Evolutionary conservation across 164 flowering plant genomes (phyloP).

Genomic region (Santalum album): DNA sequence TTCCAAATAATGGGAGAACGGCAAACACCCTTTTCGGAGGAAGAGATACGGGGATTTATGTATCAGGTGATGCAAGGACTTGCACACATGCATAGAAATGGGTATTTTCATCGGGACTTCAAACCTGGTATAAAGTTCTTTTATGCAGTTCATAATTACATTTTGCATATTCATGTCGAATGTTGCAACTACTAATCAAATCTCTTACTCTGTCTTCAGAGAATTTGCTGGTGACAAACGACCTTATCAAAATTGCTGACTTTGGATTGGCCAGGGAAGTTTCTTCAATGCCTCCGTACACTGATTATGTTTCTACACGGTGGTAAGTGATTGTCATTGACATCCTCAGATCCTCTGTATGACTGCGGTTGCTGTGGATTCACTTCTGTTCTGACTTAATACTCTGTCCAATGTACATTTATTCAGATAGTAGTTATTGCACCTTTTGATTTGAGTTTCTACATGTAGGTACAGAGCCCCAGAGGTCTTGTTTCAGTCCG

Average conservation of each 20-base stretch:
- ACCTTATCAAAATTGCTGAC: constrained; percentile 80
- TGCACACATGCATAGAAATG: constrained; percentile 62
- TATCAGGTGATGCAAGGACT: constrained; percentile 75
- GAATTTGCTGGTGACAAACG: constrained; percentile 75
- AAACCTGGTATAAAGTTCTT: constrained; percentile 57
- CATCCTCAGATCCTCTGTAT: too few species aligned
- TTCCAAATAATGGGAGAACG: constrained; percentile 65
- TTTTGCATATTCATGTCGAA: not conserved
- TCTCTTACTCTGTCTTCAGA: constrained; percentile 28
- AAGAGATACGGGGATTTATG: constrained; percentile 57
- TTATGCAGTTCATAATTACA: not conserved
- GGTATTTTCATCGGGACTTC: constrained; percentile 78
- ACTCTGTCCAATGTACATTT: not conserved
- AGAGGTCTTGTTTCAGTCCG: constrained; percentile 76
- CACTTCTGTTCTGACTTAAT: not conserved
- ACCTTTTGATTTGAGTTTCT: not conserved
- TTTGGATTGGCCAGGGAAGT: constrained; percentile 91
- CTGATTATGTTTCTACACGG: constrained; percentile 86
- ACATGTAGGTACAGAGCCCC: constrained; percentile 85
- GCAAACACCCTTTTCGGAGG: constrained; percentile 53
- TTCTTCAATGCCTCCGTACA: constrained; percentile 69
- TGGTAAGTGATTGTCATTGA: constrained; percentile 39
- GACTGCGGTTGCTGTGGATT: not conserved
- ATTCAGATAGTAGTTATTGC: not conserved
- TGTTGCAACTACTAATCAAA: not conserved